Evolutionary conservation across 352 stramenopile species (phyloP), one percentile per base, ranked within the genome.

Genomic region (Phytophthora pistaciae): DNA sequence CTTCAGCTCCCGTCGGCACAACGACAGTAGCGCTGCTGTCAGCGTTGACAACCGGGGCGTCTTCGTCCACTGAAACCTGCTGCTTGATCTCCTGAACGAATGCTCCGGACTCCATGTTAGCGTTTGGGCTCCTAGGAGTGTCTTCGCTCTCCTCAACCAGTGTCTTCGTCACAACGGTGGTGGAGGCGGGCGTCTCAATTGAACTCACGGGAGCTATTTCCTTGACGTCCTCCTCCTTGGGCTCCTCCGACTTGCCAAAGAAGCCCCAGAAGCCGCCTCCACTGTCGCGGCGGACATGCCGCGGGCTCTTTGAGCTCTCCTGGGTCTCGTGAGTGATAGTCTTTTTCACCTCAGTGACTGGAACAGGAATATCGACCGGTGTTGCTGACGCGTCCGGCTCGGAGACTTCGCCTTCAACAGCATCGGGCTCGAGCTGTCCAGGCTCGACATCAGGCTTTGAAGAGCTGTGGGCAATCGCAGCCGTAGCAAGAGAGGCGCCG

Each of bases 261-360:
- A 77, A 70, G 16, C 62, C 58, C 70, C 70, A 77, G 70, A 77
- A 77, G 11, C 64, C 70, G 21, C 70, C 64, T 49, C 63, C 57
- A 8, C 64, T 77, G 23, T n/a, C 49, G 46, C 52, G 56, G 8
- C 56, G 54, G 6, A 5, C 29, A 23, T 60, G 58, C 4, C 40
- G 70, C 8, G 31, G 63, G 16, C 53, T 76, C 57, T 76, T 33
- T 11, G 60, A 20, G 54, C 14, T 53, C 38, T 62, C 21, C 6
- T 36, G 7, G 16, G 38, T 46, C 38, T 46, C 38, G 3, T 20
- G 3, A 20, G 16, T n/a, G 38, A 6, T 16, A 13, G 38, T 1
- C 38, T 20, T 21, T 5, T 23, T 64, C 18, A n/a, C 20, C 25
- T 40, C 11, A 7, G 27, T 27, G 11, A 18, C 31, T 8, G 31